Conservation (phyloP, 1,139 yeast genomes). For the Suhomyces terraborum region DNA sequence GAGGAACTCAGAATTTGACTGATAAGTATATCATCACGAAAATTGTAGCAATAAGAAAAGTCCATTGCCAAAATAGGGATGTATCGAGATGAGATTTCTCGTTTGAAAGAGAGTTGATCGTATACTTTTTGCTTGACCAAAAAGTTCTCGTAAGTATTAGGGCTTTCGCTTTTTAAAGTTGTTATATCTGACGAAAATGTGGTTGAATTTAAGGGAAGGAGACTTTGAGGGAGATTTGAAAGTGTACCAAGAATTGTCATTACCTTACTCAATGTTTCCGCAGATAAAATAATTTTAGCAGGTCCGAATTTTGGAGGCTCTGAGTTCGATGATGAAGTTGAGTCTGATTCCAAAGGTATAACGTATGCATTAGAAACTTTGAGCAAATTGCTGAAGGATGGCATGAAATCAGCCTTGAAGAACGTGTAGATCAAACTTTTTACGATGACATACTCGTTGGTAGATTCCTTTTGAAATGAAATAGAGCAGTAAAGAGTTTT, state of each 20-base stretch:
- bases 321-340: background rate
- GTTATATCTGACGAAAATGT: conserved; percentile 33
- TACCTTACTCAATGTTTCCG: conserved; percentile 31
- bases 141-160: conserved; percentile 26
- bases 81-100: conserved; percentile 24
- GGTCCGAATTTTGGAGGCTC: conserved; percentile 8
- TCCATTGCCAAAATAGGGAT: conserved; percentile 32
- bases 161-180: conserved; percentile 22
- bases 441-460: conserved; percentile 22
- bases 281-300: conserved; percentile 31
- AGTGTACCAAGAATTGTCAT: conserved; percentile 31
- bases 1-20: conserved; percentile 34
- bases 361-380: conserved; percentile 26
- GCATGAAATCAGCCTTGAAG: conserved; percentile 28
- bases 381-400: conserved; percentile 26
- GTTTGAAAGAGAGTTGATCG: conserved; percentile 16
- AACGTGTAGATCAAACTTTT: conserved; percentile 27
- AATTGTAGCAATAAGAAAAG: conserved; percentile 33
- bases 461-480: conserved; percentile 15
- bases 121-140: conserved; percentile 19
- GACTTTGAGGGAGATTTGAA: conserved; percentile 25
- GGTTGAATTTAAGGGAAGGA: conserved; percentile 24
- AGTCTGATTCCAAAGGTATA: background rate
- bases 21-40: conserved; percentile 34
- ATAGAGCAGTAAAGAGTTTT: conserved; percentile 23